phyloP scores from a whole-genome alignment of 805 yeast species.

The Candida corydali region DNA sequence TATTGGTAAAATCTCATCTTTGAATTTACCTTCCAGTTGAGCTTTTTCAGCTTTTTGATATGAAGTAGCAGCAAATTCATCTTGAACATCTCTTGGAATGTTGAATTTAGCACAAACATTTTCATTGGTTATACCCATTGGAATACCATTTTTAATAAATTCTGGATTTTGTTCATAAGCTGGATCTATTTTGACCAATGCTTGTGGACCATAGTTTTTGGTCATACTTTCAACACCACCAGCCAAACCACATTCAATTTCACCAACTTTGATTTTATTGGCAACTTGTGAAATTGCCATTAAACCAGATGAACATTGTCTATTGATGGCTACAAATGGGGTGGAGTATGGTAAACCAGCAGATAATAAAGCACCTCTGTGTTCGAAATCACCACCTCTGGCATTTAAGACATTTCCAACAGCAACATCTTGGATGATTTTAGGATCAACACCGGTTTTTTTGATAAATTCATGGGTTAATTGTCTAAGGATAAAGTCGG shows the following conservation, averaged over 20 bases:
- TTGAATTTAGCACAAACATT: constrained; percentile 70
- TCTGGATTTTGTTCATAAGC: constrained; percentile 32
- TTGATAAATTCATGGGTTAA: constrained; percentile 61
- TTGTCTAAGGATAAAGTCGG: constrained; percentile 71
- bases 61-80: constrained; percentile 83
- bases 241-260: constrained; percentile 86
- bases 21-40: constrained; percentile 62
- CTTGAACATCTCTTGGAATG: constrained; percentile 71
- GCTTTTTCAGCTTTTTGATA: constrained; percentile 83
- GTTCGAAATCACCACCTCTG: constrained; percentile 94
- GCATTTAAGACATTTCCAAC: constrained; percentile 88
- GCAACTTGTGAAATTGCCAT: constrained; percentile 89
- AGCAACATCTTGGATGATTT: constrained; percentile 73
- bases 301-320: constrained; percentile 94
- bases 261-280: constrained; percentile 80
- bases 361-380: constrained; percentile 84
- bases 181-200: constrained; percentile 50
- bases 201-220: constrained; percentile 78
- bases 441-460: constrained; percentile 44
- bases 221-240: constrained; percentile 95
- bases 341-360: constrained; percentile 83
- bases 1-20: constrained; percentile 85
- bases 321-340: constrained; percentile 79
- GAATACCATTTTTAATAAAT: constrained; percentile 69
- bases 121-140: constrained; percentile 96